A percentile compares a stretch with the other conserved stretches of the same genome.
Evolutionary conservation across 257 asterid genomes (phyloP).

Genomic region (Eustoma russellianum): DNA sequence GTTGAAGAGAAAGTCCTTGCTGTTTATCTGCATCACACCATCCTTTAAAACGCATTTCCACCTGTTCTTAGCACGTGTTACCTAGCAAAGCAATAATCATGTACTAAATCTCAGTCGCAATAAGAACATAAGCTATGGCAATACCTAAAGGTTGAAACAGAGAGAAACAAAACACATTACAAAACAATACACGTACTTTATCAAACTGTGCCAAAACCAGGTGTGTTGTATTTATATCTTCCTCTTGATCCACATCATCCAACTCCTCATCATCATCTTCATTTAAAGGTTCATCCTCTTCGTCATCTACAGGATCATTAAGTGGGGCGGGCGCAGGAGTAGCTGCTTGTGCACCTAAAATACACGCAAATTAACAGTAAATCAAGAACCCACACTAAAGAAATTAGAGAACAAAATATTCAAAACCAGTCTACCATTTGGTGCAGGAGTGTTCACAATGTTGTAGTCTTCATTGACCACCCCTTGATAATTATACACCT

Average conservation of each 20-base stretch:
- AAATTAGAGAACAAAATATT: not conserved
- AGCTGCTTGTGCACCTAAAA: constrained; percentile 65
- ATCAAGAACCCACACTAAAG: constrained; percentile 9
- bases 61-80: constrained; percentile 95
- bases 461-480: constrained; percentile 91
- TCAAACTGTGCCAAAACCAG: constrained; percentile 94
- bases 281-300: constrained; percentile 87
- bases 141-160: not conserved
- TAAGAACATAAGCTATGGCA: not conserved
- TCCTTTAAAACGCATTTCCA: constrained; percentile 95
- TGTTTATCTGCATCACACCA: constrained; percentile 96
- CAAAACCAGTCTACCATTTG: constrained; percentile 42
- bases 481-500: constrained; percentile 92
- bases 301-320: constrained; percentile 64
- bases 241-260: constrained; percentile 85
- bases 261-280: constrained; percentile 90
- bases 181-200: constrained; percentile 33
- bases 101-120: not conserved
- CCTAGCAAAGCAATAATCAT: constrained; percentile 29
- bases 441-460: constrained; percentile 77
- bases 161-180: too few species aligned
- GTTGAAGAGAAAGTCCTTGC: constrained; percentile 75
- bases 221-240: constrained; percentile 72
- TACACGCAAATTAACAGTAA: constrained; percentile 9
- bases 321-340: constrained; percentile 75